Evolutionary conservation across 2,329 filamentous ascomycete genomes (phyloP).

Genomic region (Passalora sequoiae): DNA sequence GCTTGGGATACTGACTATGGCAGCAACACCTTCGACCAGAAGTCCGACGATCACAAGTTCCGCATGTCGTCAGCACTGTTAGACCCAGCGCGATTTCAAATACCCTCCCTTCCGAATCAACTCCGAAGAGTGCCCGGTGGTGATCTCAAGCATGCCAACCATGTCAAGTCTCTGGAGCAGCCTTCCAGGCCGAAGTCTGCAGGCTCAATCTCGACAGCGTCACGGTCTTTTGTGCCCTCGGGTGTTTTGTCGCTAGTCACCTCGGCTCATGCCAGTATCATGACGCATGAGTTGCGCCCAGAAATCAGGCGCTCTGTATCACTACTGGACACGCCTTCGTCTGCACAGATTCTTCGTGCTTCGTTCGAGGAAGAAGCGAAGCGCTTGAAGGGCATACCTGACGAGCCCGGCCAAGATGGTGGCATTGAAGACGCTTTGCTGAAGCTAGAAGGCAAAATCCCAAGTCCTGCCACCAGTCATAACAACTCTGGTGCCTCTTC

Average conservation of each 20-base stretch:
- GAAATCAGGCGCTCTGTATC: constrained; percentile 32
- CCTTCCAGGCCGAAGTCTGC: constrained; percentile 42
- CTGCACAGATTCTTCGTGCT: constrained; percentile 51
- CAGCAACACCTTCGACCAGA: constrained; percentile 2
- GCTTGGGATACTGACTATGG: constrained; percentile 19
- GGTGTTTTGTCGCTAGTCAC: not conserved
- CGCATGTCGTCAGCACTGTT: constrained; percentile 32
- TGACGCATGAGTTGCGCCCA: constrained; percentile 2
- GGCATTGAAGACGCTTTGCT: constrained; percentile 87
- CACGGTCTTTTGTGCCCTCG: constrained; percentile 13
- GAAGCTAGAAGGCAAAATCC: constrained; percentile 74
- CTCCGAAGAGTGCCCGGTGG: constrained; percentile 47
- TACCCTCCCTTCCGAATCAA: constrained; percentile 31
- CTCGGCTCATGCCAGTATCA: not conserved
- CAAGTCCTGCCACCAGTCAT: constrained; percentile 16
- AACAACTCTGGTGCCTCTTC: not conserved
- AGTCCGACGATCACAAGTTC: not conserved
- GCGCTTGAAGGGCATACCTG: constrained; percentile 79
- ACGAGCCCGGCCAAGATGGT: constrained; percentile 60
- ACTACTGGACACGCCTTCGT: constrained; percentile 50
- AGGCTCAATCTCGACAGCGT: constrained; percentile 23
- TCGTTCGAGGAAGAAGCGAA: constrained; percentile 89
- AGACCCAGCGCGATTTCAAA: constrained; percentile 22
- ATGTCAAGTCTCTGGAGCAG: constrained; percentile 43
- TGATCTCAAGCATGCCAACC: constrained; percentile 42